phyloP scores from a whole-genome alignment of 306 rosid species.

The Pachyrhizus erosus region DNA sequence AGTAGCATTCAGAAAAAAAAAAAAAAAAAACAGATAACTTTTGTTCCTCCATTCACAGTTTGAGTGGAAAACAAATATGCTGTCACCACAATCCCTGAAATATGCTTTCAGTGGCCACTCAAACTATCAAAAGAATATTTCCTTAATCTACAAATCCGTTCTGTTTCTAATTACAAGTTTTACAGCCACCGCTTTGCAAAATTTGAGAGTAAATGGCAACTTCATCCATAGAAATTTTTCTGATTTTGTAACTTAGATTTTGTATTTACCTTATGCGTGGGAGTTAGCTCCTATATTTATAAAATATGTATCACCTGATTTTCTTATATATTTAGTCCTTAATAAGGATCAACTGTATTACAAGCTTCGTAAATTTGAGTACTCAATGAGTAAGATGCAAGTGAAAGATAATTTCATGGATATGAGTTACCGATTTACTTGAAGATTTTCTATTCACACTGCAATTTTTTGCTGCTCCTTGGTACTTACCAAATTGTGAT shows the following conservation, averaged over 20 bases:
- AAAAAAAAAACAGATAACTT: background rate
- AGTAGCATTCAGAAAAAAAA: background rate
- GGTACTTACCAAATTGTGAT: background rate
- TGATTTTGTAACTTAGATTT: background rate
- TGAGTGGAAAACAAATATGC: constrained; percentile 49
- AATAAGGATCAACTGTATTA: background rate
- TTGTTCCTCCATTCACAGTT: constrained; percentile 21
- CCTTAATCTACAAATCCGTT: constrained; percentile 8
- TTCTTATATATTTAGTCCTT: background rate
- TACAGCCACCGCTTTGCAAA: background rate
- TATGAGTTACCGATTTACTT: background rate
- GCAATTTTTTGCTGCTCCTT: background rate
- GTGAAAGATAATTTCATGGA: background rate
- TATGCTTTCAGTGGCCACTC: constrained; percentile 42
- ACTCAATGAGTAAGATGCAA: background rate
- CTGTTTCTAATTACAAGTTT: background rate
- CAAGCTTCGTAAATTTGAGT: background rate
- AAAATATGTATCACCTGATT: background rate
- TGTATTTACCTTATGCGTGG: background rate
- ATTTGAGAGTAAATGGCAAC: background rate
- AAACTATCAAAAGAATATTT: constrained; percentile 36
- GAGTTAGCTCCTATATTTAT: background rate
- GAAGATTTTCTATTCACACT: background rate
- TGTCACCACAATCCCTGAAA: constrained; percentile 52
- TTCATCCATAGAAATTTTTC: background rate